Evolutionary conservation across 495 filamentous ascomycete species (phyloP).

Genomic region (Penicillium turbatum): DNA sequence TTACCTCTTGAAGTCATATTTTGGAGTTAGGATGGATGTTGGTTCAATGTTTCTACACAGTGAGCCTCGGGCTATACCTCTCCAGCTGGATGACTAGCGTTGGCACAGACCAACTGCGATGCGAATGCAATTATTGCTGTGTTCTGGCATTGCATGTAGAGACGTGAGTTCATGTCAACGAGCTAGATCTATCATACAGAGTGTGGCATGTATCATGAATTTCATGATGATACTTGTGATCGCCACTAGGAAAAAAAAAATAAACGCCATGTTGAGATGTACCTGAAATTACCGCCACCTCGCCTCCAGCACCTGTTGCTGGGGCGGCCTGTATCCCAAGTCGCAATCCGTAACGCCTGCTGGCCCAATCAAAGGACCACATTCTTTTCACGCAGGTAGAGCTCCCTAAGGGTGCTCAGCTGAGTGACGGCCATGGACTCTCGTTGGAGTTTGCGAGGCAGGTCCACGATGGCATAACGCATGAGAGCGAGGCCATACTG

Average conservation of each 20-base stretch:
- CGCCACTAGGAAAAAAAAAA: background rate
- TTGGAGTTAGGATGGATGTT: too few species aligned
- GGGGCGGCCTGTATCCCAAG: background rate
- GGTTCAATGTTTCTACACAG: too few species aligned
- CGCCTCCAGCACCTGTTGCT: background rate
- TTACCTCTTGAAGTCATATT: too few species aligned
- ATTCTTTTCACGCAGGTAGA: constrained; percentile 57
- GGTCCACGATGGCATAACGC: constrained; percentile 59
- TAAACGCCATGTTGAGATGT: background rate
- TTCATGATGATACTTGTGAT: background rate
- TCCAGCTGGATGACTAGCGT: too few species aligned
- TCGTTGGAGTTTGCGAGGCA: constrained; percentile 50
- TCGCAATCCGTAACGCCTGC: background rate
- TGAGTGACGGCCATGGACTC: constrained; percentile 54
- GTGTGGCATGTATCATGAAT: background rate
- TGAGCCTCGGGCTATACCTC: too few species aligned
- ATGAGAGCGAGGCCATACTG: constrained; percentile 61
- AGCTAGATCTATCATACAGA: background rate
- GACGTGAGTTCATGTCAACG: background rate
- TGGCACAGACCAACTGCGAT: too few species aligned
- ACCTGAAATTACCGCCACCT: too few species aligned
- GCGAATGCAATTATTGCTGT: too few species aligned
- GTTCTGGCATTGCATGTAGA: background rate
- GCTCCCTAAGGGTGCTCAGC: constrained; percentile 54
- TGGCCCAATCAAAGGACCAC: constrained; percentile 38